These are phyloP conservation scores for Camellia lanceoleosa DNA, from an alignment of 148 eudicot species.

Conservation along the genomic window DNA sequence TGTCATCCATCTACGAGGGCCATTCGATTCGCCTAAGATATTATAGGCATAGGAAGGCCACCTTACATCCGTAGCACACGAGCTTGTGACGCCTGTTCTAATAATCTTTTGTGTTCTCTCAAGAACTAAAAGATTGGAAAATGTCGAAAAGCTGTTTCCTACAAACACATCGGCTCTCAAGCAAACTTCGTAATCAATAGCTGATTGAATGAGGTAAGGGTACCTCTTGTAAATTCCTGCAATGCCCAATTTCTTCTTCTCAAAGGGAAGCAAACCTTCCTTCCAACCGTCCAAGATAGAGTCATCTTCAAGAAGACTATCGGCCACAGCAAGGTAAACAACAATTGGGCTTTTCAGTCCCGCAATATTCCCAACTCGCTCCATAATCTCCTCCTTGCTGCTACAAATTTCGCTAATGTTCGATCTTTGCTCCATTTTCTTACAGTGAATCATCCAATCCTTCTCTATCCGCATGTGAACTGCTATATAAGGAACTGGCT, in stretches of 20 bases:
- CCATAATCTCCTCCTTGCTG: slow-evolving; percentile 76
- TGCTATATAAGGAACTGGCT: slow-evolving; percentile 58
- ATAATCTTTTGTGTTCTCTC: slow-evolving; percentile 74
- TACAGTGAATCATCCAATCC: slow-evolving; percentile 99
- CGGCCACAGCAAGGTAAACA: slow-evolving; percentile 87
- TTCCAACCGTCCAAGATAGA: slow-evolving; percentile 67
- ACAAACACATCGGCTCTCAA: slow-evolving; percentile 78
- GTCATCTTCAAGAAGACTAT: slow-evolving; percentile 74
- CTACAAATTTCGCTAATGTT: slow-evolving; percentile 75
- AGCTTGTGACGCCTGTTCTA: slow-evolving; percentile 31
- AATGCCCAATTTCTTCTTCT: slow-evolving; percentile 80
- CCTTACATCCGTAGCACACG: slow-evolving; percentile 42
- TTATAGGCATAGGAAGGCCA: slow-evolving; percentile 98
- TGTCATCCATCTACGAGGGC: slow-evolving; percentile 72
- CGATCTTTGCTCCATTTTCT: slow-evolving; percentile 67
- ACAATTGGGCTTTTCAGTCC: slow-evolving; percentile 49
- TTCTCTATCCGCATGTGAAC: slow-evolving; percentile 96
- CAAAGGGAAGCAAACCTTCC: slow-evolving; percentile 66
- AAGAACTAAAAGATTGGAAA: slow-evolving; percentile 82
- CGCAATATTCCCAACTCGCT: slow-evolving; percentile 65
- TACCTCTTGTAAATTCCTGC: slow-evolving; percentile 57
- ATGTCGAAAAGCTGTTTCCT: slow-evolving; percentile 93
- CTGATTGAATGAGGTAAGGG: slow-evolving; percentile 85
- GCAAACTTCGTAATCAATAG: slow-evolving; percentile 94
- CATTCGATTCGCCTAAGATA: slow-evolving; percentile 52